Base-by-base conservation (phyloP, 225 moss, liverwort and hornwort genomes). In the Rhytidiadelphus loreus region DNA sequence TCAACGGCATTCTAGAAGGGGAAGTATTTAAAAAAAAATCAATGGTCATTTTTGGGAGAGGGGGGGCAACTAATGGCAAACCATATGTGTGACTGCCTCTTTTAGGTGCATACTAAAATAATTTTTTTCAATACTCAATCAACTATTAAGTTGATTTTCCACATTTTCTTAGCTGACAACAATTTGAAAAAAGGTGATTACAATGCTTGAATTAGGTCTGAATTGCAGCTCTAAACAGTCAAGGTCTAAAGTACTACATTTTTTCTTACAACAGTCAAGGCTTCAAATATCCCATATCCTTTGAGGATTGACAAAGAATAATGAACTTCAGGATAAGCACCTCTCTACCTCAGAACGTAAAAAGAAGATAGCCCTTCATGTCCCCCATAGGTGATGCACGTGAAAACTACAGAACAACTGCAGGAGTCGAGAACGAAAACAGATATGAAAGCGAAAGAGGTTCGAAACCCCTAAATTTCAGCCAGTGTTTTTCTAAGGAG, bases 181-280 rank as follows among this genome's bases (percentile, higher is more conserved):
- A 7, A 23, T 23, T n/a, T n/a, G 0, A 68, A n/a, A 7, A n/a
- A 12, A 2, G 4, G 23, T 12, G 23, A 3, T 65, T 20, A 20
- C 4, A 66, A 37, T 37, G 11, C 6, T 21, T 37, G 8, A 66
- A 66, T 37, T 37, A 66, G 11, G 6, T 11, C 11, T 37, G 0
- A 66, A 66, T 37, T 37, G 2, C 4, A 11, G 0, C 7, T 11
- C 3, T 37, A 2, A 37, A 65, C 18, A 64, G n/a, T n/a, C n/a
- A n/a, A n/a, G n/a, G n/a, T n/a, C n/a, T n/a, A 18, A 64, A 9
- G 9, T 9, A 33, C 18, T 64, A 0, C 0, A 2, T 3, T 6
- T 12, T 33, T 35, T 64, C 10, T 17, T 18, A 33, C 5, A 16
- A 1, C 6, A 1, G 5, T 33, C 9, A 64, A 64, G 16, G 7